phyloP scores from a whole-genome alignment of 2,329 filamentous ascomycete genomes.

The Calcarisporium arbuscula region DNA sequence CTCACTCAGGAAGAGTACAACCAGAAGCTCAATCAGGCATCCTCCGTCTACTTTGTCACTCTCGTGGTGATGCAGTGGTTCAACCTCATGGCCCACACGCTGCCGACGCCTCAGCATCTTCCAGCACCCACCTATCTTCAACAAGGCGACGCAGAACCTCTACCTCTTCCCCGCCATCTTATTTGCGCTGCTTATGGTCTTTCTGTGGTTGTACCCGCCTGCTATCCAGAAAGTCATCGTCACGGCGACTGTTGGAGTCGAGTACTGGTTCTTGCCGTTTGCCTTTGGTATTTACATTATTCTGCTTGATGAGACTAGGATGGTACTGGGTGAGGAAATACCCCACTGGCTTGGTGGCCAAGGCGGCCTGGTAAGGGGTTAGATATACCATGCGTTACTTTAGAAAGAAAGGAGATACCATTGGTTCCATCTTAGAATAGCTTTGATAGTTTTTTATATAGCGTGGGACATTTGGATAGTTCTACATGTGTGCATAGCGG shows the following conservation, averaged over 20 bases:
- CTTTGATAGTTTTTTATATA: too few relatives aligned
- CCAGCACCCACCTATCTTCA: constrained; percentile 64
- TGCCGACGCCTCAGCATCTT: constrained; percentile 62
- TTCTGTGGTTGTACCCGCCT: constrained; percentile 66
- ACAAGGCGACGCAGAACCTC: constrained; percentile 58
- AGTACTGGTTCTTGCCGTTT: constrained; percentile 72
- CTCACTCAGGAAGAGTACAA: constrained; percentile 49
- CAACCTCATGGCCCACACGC: constrained; percentile 63
- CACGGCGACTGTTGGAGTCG: constrained; percentile 59
- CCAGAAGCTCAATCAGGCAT: constrained; percentile 54
- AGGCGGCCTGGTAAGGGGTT: constrained; percentile 54
- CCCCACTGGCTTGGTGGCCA: constrained; percentile 51
- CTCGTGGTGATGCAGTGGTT: constrained; percentile 80
- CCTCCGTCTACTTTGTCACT: constrained; percentile 73
- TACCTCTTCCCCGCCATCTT: constrained; percentile 64
- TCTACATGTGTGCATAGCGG: too few relatives aligned
- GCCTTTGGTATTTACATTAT: constrained; percentile 57
- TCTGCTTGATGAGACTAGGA: constrained; percentile 60
- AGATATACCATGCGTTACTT: too few relatives aligned
- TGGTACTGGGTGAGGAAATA: constrained; percentile 55
- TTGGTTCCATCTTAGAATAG: too few relatives aligned
- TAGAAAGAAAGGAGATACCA: neutral
- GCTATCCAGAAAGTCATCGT: constrained; percentile 53
- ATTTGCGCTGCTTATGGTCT: constrained; percentile 62
- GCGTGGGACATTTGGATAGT: too few relatives aligned